Base-by-base conservation (phyloP, 352 stramenopile species). In the Hyaloperonospora brassicae region DNA sequence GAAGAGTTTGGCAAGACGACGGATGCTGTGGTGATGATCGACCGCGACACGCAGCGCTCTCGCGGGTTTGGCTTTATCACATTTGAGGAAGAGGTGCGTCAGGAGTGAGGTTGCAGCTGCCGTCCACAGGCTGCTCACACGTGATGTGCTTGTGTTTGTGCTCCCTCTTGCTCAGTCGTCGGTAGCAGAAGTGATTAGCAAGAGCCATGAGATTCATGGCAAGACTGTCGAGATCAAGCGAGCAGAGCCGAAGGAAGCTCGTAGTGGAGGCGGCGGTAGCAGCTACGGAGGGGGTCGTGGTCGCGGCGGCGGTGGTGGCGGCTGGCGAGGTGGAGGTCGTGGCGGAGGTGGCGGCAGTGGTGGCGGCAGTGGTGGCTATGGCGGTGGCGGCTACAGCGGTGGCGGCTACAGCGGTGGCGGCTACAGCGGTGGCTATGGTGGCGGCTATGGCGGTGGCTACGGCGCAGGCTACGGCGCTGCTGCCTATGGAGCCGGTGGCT, bases 1-100 rank as follows among this genome's bases (percentile, higher is more conserved):
- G 82, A 95, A 52, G 77, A 87, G 52, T 97, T 79, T 58, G 90
- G 90, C 54, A 81, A 75, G 56, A 93, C 96, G 53, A 93, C 83
- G 25, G 87, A 96, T 53, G 86, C 88, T 0, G 83, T 97, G 25
- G 88, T 97, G 47, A 97, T 97, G 89, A 89, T 95, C 52, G 89
- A 97, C 62, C 84, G 89, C 25, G 83, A 96, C 41, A 97, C 90
- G 11, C 76, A 95, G 58, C 78, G 87, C 47, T 95, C 83, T 22
- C 80, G 90, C 10, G 90, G 90, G 50, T 97, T 97, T 61, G 90
- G 89, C 25, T 97, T 97, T 56, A 73, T 97, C 25, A 97, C 85
- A 12, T 97, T 96, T 59, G 87, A 95, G 52, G 84, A 94, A 50
- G 81, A 95, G 68, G 75, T 86, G 30, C 52, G 64, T 39, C 34